Conservation (phyloP, 768 basidiomycete genomes). For the Gymnopilus dilepis region DNA sequence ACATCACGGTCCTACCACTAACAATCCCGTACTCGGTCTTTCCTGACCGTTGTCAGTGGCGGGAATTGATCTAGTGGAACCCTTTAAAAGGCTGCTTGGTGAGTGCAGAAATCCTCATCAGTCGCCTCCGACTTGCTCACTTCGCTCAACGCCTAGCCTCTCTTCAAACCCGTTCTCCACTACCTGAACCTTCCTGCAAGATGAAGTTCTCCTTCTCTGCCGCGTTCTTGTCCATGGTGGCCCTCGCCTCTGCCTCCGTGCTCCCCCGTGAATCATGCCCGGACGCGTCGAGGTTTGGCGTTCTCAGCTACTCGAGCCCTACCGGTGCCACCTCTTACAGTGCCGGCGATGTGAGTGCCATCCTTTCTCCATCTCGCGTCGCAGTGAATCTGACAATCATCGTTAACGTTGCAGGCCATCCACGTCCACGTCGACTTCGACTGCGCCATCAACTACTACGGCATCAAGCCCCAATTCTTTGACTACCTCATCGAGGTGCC, state of each 20-base stretch:
- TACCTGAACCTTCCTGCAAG: neutral
- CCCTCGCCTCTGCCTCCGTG: constrained; percentile 8
- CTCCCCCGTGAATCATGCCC: constrained; percentile 2
- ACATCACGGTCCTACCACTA: too few species aligned
- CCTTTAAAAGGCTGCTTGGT: too few species aligned
- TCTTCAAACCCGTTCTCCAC: neutral
- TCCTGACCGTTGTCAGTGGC: too few species aligned
- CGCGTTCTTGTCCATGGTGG: constrained; percentile 2
- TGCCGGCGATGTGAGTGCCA: constrained; percentile 15
- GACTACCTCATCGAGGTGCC: constrained; percentile 16
- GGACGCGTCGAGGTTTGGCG: constrained; percentile 11
- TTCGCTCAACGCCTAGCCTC: too few species aligned
- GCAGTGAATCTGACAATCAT: neutral
- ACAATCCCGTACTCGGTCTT: too few species aligned
- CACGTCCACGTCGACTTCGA: constrained; percentile 7
- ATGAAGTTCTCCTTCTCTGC: constrained; percentile 15
- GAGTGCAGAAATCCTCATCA: too few species aligned
- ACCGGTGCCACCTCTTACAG: constrained; percentile 7
- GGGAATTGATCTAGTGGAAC: too few species aligned
- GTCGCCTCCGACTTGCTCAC: too few species aligned
- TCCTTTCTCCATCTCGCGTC: neutral
- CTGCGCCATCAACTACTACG: constrained; percentile 11
- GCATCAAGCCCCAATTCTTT: constrained; percentile 11
- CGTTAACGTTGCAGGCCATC: neutral
- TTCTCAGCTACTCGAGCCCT: neutral